These are phyloP conservation scores for Chloris gayana DNA, from an alignment of 176 grass and related monocot genomes.

Conservation along the genomic window DNA sequence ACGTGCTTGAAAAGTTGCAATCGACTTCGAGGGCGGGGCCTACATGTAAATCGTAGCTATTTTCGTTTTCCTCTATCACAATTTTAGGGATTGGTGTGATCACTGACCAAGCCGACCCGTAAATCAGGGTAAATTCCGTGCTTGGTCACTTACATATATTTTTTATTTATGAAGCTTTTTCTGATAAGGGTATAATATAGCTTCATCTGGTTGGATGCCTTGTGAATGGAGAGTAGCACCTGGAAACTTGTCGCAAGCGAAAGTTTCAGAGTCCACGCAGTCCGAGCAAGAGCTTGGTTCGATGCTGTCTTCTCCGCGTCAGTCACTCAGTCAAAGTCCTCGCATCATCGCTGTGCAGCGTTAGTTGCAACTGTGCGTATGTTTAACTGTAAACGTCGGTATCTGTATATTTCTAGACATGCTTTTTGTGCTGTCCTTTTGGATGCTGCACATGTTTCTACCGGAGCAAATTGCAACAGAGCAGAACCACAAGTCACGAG, in stretches of 20 bases:
- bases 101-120: not conserved
- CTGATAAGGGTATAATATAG: not conserved
- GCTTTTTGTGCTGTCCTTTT: not conserved
- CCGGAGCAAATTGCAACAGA: not conserved
- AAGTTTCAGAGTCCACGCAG: not conserved
- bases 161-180: not conserved
- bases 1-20: not conserved
- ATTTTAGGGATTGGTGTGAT: not conserved
- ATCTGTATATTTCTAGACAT: not conserved
- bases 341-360: not conserved
- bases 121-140: conserved; percentile 28
- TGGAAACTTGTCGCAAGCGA: not conserved
- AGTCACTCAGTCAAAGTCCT: not conserved
- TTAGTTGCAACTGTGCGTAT: not conserved
- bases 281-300: not conserved
- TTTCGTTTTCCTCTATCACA: not conserved
- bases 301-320: not conserved
- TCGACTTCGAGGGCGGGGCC: not conserved
- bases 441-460: not conserved
- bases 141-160: not conserved
- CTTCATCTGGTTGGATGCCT: not conserved
- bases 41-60: conserved; percentile 20
- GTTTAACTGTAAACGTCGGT: not conserved
- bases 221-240: not conserved
- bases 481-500: not conserved